Percentiles rank a stretch among this genome's conserved stretches.
These are phyloP conservation scores for Domatiomyces globalis DNA, from an alignment of 2,329 filamentous ascomycete genomes.

Conservation along the genomic window DNA sequence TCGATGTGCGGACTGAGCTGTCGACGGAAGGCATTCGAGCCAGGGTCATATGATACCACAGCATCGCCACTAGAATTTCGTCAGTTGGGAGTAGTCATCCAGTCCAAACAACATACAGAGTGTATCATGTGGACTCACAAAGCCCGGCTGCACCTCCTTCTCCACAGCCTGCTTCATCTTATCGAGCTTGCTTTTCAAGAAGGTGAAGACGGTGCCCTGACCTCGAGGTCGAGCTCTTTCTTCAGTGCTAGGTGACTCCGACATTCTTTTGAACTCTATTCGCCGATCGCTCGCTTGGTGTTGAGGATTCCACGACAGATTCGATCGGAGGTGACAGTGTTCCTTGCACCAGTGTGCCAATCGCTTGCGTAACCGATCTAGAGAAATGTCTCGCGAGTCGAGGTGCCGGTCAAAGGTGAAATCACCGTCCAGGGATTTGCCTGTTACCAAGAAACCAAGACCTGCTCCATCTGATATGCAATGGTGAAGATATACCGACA, in stretches of 20 bases:
- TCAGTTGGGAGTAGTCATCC: not conserved
- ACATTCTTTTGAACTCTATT: constrained; percentile 7
- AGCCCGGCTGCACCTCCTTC: constrained; percentile 1
- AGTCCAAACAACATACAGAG: constrained; percentile 1
- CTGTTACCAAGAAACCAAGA: constrained; percentile 12
- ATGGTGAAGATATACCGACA: constrained; percentile 17
- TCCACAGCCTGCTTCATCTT: constrained; percentile 5
- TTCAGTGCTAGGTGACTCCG: not conserved
- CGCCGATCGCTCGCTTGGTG: constrained; percentile 12
- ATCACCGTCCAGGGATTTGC: constrained; percentile 11
- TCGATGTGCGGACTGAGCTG: constrained; percentile 19
- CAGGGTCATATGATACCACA: constrained; percentile 24
- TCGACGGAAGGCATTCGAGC: constrained; percentile 22
- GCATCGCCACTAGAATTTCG: constrained; percentile 18
- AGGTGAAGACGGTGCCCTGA: constrained; percentile 14
- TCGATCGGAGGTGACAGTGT: constrained; percentile 10
- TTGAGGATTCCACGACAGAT: constrained; percentile 10
- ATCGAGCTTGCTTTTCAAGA: constrained; percentile 7
- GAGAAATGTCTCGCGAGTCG: constrained; percentile 4
- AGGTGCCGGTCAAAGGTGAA: constrained; percentile 12
- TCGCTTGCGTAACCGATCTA: constrained; percentile 7
- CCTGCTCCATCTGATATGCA: constrained; percentile 18
- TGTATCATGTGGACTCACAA: constrained; percentile 10
- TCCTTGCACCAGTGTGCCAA: constrained; percentile 12
- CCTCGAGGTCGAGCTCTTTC: constrained; percentile 6